Evolutionary conservation across 768 basidiomycete species (phyloP), one percentile per base, ranked within the genome.

Genomic region (Lenzites betulinus): DNA sequence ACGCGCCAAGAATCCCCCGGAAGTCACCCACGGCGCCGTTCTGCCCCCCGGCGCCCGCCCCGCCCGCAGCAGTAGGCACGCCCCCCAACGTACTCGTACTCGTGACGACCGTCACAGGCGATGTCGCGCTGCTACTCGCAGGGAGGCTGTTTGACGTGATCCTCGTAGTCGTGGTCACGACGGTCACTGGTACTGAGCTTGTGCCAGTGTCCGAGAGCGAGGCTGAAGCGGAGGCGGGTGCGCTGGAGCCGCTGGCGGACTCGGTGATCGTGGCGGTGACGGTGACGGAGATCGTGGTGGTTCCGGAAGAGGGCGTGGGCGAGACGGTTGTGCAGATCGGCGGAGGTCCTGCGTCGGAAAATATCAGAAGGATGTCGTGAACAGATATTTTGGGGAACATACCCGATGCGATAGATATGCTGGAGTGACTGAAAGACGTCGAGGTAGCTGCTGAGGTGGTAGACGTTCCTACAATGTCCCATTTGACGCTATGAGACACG

Each of bases 361-460:
- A n/a, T 7, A 49, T 20, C 6, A 25, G 5, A 22, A 20, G 6
- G 9, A 28, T 8, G 15, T 35, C 11, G 7, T 22, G 22, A 22
- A 38, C 41, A 22, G 13, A 1, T 12, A 11, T 25, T 33, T 13
- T 43, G 42, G 3, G 50, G 2, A 7, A 46, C 54, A 15, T 49
- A 57, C 60, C 60, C 1, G 60, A 62, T 1, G 55, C 53, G 55
- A 62, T 62, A 26, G 55, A 58, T 13, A 55, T 62, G 44, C 41
- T 33, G 35, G 39, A 52, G 20, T 9, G 38, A 11, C 51, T 35
- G 18, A 46, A 41, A 22, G 25, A 42, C 0, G 38, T 56, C 9
- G 60, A 38, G 8, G 50, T 26, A 1, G 33, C 25, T 7, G 36
- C 30, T 7, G 60, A 62, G 2, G 60, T 57, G 3, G 55, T 49